phyloP scores from a whole-genome alignment of 305 asterid species.

The Solanum aculeatissimum region DNA sequence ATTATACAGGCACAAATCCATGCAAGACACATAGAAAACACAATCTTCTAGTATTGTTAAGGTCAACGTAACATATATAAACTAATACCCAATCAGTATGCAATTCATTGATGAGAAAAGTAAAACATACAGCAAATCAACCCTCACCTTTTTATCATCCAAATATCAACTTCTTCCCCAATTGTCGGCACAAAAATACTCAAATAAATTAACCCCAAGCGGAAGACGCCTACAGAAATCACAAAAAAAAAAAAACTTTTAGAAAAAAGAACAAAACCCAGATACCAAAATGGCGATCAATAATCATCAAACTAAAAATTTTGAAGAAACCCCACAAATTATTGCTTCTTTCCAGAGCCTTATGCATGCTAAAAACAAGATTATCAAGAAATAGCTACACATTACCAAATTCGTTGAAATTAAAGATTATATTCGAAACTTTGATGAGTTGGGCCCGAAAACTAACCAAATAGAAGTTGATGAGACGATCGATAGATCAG shows the following conservation, averaged over 20 bases:
- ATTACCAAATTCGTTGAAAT: not conserved
- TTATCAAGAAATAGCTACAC: conserved; percentile 18
- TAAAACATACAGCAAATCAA: not conserved
- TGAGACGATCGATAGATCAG: conserved; percentile 9
- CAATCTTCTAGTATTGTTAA: not conserved
- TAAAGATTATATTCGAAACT: not conserved
- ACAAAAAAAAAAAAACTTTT: not conserved
- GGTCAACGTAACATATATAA: not conserved
- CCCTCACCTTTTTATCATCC: conserved; percentile 20
- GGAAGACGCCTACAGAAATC: not conserved
- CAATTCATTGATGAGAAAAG: not conserved
- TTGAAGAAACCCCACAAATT: conserved; percentile 22
- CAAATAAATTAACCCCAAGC: not conserved
- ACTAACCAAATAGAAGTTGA: not conserved
- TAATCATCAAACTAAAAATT: conserved; percentile 23
- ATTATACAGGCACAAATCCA: not conserved
- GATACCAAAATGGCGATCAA: conserved; percentile 14
- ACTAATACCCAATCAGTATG: not conserved
- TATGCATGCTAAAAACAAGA: conserved; percentile 12
- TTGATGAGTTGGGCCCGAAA: not conserved
- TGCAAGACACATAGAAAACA: not conserved
- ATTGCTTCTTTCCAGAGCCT: not conserved
- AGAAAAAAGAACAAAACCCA: conserved; percentile 16
- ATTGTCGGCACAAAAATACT: not conserved
- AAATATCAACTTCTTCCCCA: not conserved